These are phyloP conservation scores for Penicillium alfredii DNA, from an alignment of 495 filamentous ascomycete species.

Conservation along the genomic window DNA sequence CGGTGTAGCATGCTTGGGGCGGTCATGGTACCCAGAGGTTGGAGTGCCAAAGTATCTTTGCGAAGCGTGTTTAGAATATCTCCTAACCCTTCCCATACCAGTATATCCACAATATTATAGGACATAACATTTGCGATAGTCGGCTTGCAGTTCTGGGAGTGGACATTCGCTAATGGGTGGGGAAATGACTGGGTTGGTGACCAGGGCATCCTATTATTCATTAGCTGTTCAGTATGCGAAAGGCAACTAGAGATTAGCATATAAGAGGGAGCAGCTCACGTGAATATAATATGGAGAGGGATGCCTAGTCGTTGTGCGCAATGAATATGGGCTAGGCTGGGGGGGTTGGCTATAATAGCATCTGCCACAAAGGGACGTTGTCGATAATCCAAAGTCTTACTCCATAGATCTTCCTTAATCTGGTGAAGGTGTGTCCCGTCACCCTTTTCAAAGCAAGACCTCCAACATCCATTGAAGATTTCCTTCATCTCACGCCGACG, in stretches of 20 bases:
- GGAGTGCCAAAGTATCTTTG: conserved; percentile 56
- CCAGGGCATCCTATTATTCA: conserved; percentile 51
- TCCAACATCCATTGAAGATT: conserved; percentile 74
- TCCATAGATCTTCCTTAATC: conserved; percentile 37
- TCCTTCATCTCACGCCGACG: conserved; percentile 61
- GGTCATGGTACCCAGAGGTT: conserved; percentile 59
- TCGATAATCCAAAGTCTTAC: conserved; percentile 24
- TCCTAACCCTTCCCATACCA: conserved; percentile 76
- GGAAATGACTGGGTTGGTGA: conserved; percentile 47
- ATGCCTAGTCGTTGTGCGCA: conserved; percentile 76
- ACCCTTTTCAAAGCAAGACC: conserved; percentile 61
- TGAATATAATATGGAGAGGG: conserved; percentile 79
- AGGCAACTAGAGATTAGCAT: conserved; percentile 38
- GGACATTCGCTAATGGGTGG: conserved; percentile 51
- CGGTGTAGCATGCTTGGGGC: conserved; percentile 59
- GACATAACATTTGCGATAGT: conserved; percentile 64
- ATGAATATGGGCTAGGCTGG: conserved; percentile 75
- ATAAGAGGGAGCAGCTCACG: conserved; percentile 36
- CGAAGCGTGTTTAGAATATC: conserved; percentile 71
- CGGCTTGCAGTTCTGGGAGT: conserved; percentile 46
- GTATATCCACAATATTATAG: conserved; percentile 70
- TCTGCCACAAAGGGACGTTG: conserved; percentile 66
- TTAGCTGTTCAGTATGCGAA: conserved; percentile 39
- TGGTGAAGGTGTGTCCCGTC: conserved; percentile 47
- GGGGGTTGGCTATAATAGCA: conserved; percentile 79